These are phyloP conservation scores for Cercophora scortea DNA, from an alignment of 495 filamentous ascomycete species.

Conservation along the genomic window DNA sequence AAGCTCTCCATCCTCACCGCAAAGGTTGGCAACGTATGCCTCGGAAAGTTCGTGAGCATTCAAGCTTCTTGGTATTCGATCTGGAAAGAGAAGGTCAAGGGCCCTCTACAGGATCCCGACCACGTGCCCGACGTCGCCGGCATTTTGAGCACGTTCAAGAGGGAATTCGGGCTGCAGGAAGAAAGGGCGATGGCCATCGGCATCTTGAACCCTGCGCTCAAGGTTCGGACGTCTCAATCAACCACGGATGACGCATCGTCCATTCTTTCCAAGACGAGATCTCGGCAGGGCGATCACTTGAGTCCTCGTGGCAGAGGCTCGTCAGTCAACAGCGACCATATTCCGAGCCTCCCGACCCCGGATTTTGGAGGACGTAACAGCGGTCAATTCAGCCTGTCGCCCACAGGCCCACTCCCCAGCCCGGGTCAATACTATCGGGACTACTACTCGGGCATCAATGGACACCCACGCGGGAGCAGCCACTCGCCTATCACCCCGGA, in stretches of 20 bases:
- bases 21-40: slow-evolving; percentile 68
- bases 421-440: slow-evolving; percentile 44
- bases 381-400: slow-evolving; percentile 47
- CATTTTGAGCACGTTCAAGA: slow-evolving; percentile 62
- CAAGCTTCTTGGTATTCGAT: slow-evolving; percentile 72
- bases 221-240: slow-evolving; percentile 36
- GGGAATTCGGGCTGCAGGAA: slow-evolving; percentile 59
- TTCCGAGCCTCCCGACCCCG: slow-evolving; percentile 51
- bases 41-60: slow-evolving; percentile 73
- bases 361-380: slow-evolving; percentile 50
- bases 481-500: slow-evolving; percentile 37
- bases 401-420: slow-evolving; percentile 36
- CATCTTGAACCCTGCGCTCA: slow-evolving; percentile 39
- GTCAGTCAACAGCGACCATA: slow-evolving; percentile 57
- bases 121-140: slow-evolving; percentile 58
- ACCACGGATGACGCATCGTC: slow-evolving; percentile 35
- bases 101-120: slow-evolving; percentile 55
- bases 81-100: slow-evolving; percentile 71
- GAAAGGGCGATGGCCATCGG: slow-evolving; percentile 40
- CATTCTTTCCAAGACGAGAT: slow-evolving; percentile 28
- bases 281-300: slow-evolving; percentile 29
- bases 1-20: slow-evolving; percentile 73
- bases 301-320: slow-evolving; percentile 41
- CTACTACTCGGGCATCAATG: slow-evolving; percentile 35
- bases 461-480: slow-evolving; percentile 27